Evolutionary conservation across 2,329 filamentous ascomycete genomes (phyloP).

Genomic region (Thielaviopsis euricoi): DNA sequence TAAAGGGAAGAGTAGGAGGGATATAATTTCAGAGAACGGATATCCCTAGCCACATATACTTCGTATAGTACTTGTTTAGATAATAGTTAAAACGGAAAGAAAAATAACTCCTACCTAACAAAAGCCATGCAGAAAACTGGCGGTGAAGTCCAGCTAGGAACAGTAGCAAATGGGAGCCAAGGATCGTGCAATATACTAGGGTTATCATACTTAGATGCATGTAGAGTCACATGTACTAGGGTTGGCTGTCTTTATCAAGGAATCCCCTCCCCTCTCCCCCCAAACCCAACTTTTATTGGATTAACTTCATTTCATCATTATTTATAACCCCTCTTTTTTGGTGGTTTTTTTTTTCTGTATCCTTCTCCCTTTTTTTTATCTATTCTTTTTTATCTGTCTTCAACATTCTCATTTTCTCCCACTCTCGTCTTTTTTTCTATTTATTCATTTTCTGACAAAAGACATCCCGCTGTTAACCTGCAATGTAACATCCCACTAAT

Average conservation of each 20-base stretch:
- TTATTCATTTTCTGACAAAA: background rate
- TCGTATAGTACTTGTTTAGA: background rate
- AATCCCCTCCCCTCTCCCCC: too few relatives aligned
- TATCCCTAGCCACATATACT: background rate
- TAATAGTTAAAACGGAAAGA: too few relatives aligned
- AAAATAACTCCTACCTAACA: too few relatives aligned
- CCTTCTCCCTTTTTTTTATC: background rate
- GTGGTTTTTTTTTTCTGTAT: slow-evolving; percentile 2
- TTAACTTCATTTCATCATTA: background rate
- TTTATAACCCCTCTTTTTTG: background rate
- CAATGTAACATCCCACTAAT: too few relatives aligned
- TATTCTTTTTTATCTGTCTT: background rate
- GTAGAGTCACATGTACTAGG: background rate
- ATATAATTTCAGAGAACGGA: too few relatives aligned
- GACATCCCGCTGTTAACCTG: too few relatives aligned
- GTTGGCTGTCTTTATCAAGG: background rate
- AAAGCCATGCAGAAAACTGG: background rate
- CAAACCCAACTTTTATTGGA: background rate
- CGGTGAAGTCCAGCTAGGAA: background rate
- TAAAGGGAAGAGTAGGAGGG: too few relatives aligned
- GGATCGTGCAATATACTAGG: background rate
- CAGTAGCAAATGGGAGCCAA: background rate
- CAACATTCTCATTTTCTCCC: background rate
- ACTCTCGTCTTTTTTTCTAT: background rate
- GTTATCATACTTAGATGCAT: background rate